These are phyloP conservation scores for Chalara sp. DNA, from an alignment of 2,329 filamentous ascomycete species.

Conservation along the genomic window DNA sequence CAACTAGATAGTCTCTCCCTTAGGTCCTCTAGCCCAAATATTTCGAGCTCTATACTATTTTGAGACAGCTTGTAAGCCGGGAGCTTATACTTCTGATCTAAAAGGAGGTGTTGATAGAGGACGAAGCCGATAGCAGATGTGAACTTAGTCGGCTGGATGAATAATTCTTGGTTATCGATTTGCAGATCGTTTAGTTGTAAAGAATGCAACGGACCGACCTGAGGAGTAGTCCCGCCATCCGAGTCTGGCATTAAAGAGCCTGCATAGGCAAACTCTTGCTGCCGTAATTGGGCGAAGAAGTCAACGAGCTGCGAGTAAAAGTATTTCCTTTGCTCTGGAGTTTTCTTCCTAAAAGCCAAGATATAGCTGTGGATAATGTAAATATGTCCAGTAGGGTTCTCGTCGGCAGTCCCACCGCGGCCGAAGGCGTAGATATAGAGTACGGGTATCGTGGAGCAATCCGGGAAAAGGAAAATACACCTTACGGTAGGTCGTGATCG, in stretches of 20 bases:
- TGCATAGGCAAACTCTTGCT: conserved; percentile 4
- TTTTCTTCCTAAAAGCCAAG: conserved; percentile 3
- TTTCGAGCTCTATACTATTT: neutral
- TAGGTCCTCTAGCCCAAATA: conserved; percentile 1
- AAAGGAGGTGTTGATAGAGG: conserved; percentile 1
- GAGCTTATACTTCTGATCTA: conserved; percentile 1
- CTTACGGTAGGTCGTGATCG: neutral
- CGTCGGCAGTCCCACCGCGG: conserved; percentile 1
- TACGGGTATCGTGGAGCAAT: neutral
- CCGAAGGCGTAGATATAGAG: conserved; percentile 1
- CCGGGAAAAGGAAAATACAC: neutral
- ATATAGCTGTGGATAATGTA: conserved; percentile 8
- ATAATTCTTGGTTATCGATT: neutral
- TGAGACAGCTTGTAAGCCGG: neutral
- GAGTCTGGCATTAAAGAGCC: conserved; percentile 7
- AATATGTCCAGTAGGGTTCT: conserved; percentile 5
- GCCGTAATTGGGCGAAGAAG: conserved; percentile 6
- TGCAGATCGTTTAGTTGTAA: conserved; percentile 8
- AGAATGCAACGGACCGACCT: conserved; percentile 4
- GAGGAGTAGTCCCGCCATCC: conserved; percentile 6
- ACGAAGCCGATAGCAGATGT: conserved; percentile 1
- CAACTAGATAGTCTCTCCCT: conserved; percentile 1
- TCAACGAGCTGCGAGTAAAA: conserved; percentile 8
- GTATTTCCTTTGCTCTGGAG: no score
- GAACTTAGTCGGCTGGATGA: conserved; percentile 1